Percentiles rank a stretch among this genome's conserved stretches.
Conservation (phyloP, 176 grass and related monocot genomes). For the Zoysia pacifica region DNA sequence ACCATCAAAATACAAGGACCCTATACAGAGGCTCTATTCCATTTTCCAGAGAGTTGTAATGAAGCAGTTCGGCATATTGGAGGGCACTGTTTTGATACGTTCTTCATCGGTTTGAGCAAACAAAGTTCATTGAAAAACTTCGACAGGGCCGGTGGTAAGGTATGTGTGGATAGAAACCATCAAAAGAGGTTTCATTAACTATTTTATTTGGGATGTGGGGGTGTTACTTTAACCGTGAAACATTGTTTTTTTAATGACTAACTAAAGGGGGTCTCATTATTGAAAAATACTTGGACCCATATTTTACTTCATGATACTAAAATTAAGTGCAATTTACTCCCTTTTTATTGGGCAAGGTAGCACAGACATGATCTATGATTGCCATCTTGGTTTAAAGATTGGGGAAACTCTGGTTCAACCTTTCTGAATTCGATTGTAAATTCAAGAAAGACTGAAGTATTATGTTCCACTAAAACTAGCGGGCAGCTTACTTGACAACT, state of each 20-base stretch:
- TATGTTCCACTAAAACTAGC: not conserved
- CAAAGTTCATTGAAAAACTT: no score
- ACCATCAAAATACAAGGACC: not conserved
- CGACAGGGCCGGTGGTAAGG: not conserved
- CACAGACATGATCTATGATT: not conserved
- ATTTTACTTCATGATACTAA: not conserved
- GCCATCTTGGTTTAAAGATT: not conserved
- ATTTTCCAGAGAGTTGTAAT: no score
- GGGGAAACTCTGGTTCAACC: not conserved
- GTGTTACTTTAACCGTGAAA: not conserved
- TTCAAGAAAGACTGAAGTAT: no score
- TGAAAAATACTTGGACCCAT: not conserved
- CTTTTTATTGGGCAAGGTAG: not conserved
- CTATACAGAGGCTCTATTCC: no score
- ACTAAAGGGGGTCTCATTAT: not conserved
- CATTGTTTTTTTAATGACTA: conserved; percentile 7
- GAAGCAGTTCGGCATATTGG: not conserved
- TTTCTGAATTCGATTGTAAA: not conserved
- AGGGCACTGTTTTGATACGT: not conserved
- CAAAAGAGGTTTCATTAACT: not conserved
- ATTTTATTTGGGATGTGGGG: not conserved
- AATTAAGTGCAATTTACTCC: not conserved
- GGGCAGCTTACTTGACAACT: not conserved
- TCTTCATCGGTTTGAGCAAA: not conserved
- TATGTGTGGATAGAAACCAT: not conserved